phyloP scores from a whole-genome alignment of 177 flowering plant species.

The Vitis hybrid region DNA sequence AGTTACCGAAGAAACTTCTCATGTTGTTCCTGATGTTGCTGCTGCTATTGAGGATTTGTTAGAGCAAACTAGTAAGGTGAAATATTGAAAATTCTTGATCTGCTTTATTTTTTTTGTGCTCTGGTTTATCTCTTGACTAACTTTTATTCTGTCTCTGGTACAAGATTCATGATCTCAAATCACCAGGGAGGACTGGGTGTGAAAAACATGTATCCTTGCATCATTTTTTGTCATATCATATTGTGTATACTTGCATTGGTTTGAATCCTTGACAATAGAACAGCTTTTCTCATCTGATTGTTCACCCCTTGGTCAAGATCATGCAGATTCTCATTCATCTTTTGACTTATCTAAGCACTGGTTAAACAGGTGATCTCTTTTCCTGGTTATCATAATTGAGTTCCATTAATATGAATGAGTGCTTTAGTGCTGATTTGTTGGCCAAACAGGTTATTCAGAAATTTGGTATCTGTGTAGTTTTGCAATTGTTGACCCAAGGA shows the following conservation, averaged over 20 bases:
- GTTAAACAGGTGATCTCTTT: constrained; percentile 58
- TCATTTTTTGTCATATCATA: not conserved
- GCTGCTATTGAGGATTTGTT: constrained; percentile 87
- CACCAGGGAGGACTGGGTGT: constrained; percentile 43
- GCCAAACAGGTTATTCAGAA: not conserved
- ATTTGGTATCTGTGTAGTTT: not conserved
- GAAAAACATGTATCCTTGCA: constrained; percentile 70
- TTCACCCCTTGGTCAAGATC: constrained; percentile 50
- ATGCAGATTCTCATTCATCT: constrained; percentile 40
- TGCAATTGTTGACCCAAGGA: not conserved
- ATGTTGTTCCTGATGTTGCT: constrained; percentile 79
- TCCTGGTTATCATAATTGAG: not conserved
- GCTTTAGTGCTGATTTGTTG: not conserved
- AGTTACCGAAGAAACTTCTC: constrained; percentile 31
- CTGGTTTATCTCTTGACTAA: constrained; percentile 7
- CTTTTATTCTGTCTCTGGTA: constrained; percentile 19
- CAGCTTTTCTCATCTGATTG: constrained; percentile 64
- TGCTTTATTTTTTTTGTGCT: not conserved
- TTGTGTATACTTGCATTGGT: constrained; percentile 11
- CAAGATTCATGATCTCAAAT: constrained; percentile 67
- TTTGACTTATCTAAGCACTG: constrained; percentile 58
- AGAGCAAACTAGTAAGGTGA: constrained; percentile 89
- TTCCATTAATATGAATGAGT: not conserved
- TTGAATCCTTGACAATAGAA: constrained; percentile 38
- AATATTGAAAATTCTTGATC: not conserved